Evolutionary conservation across 2,329 filamentous ascomycete genomes (phyloP).

Genomic region (Dactylonectria macrodidyma): DNA sequence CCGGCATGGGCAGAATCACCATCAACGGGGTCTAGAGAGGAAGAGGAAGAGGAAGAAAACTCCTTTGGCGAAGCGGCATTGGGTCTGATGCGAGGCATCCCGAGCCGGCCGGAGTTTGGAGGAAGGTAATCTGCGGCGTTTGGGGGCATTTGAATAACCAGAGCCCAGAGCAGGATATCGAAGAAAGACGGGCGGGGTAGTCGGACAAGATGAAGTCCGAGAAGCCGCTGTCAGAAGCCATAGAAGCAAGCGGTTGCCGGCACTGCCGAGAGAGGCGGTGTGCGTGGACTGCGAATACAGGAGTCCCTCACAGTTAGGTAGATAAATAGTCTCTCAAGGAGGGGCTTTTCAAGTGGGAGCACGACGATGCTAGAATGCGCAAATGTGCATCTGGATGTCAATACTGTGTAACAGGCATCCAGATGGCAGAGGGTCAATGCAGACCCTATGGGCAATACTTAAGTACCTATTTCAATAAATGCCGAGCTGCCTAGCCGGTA

Average conservation of each 20-base stretch:
- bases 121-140: constrained; percentile 18
- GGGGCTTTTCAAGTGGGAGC: constrained; percentile 1
- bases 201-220: constrained; percentile 4
- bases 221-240: constrained; percentile 6
- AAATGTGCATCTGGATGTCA: not conserved
- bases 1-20: constrained; percentile 3
- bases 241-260: constrained; percentile 27
- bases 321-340: constrained; percentile 11
- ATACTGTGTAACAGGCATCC: constrained; percentile 1
- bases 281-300: constrained; percentile 3
- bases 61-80: no score
- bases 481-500: not conserved
- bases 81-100: not conserved
- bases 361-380: not conserved
- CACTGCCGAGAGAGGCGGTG: constrained; percentile 16
- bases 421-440: not conserved
- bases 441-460: not conserved
- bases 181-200: constrained; percentile 8
- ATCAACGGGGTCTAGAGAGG: constrained; percentile 2
- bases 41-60: not conserved
- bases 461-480: not conserved
- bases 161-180: constrained; percentile 15
- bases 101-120: constrained; percentile 22
- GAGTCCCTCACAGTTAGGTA: constrained; percentile 1
- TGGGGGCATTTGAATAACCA: constrained; percentile 24